Evolutionary conservation across 805 yeast genomes (phyloP), one percentile per base, ranked within the genome.

Genomic region (Monosporozyma unispora): DNA sequence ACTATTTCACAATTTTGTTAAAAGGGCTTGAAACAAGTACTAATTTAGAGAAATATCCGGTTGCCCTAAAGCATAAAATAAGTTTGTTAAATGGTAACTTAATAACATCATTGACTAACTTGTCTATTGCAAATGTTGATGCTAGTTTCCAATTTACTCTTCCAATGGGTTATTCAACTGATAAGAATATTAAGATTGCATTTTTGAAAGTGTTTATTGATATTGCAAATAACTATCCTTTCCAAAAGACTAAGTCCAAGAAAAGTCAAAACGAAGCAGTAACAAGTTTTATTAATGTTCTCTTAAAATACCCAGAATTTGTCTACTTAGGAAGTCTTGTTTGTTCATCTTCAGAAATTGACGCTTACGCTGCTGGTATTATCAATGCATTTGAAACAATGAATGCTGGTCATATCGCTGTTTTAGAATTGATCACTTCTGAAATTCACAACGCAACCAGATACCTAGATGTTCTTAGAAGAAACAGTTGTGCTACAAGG

Each of bases 401-500:
- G 50, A 66, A 66, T 45, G 64, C 67, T 25, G 58, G 64, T 33
- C 69, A 70, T 28, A 64, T 70, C 12, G 65, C 84, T 25, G 78
- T 85, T 38, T 66, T 73, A 2, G 70, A 74, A 8, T 66, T 84
- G 44, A 69, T 86, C 18, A 69, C 68, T 19, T 77, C 77, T 49
- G 95, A 87, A 60, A 81, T 87, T 18, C 59, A 68, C 39, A 69
- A 66, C 35, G 80, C 84, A 0, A 65, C 76, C 0, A 75, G 81
- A 49, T 76, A 84, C 12, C 76, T 84, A 12, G 90, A 84, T 57
- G 79, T 87, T 25, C 73, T 87, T 57, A 74, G 96, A 59, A 75
- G 91, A 46, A 87, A 87, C 61, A 81, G 88, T 46, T 84, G 86
- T 35, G 83, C 89, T 35, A 86, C 95, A 0, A 76, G 87, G 57